Conservation (phyloP, 2,329 filamentous ascomycete genomes). For the Apiospora rasikravindrae region DNA sequence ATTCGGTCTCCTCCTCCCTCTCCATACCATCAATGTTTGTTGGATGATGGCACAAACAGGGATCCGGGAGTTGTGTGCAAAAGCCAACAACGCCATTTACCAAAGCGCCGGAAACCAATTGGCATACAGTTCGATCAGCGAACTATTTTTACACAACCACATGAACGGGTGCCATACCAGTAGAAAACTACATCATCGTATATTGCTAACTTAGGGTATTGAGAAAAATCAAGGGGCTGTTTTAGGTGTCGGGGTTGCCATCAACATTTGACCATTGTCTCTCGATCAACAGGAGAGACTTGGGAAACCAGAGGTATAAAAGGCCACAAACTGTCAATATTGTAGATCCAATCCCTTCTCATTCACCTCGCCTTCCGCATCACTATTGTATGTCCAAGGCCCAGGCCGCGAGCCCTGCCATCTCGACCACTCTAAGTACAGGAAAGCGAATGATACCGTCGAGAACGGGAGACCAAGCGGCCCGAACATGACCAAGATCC, state of each 20-base stretch:
- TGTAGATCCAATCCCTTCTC: not conserved
- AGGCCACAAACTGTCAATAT: not conserved
- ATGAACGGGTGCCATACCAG: not conserved
- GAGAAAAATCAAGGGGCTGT: not conserved
- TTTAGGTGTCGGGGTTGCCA: not conserved
- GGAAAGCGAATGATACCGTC: not conserved
- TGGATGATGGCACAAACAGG: not conserved
- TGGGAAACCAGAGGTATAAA: not conserved
- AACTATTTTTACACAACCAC: not conserved
- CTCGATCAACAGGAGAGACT: not conserved
- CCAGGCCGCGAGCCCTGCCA: not conserved
- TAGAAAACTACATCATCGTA: not conserved
- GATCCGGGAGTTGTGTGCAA: not conserved
- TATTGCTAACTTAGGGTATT: not conserved
- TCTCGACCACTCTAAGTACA: not conserved
- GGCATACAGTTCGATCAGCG: not conserved
- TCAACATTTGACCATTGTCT: not conserved
- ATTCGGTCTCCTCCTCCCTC: not conserved
- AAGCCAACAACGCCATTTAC: constrained; percentile 15
- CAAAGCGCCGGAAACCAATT: constrained; percentile 7
- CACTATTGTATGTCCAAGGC: not conserved
- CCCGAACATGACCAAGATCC: not conserved
- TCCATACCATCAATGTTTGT: not conserved
- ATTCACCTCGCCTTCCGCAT: not conserved
- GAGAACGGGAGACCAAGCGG: not conserved